Evolutionary conservation across 2,329 filamentous ascomycete genomes (phyloP).

Genomic region (Aciculosporium take): DNA sequence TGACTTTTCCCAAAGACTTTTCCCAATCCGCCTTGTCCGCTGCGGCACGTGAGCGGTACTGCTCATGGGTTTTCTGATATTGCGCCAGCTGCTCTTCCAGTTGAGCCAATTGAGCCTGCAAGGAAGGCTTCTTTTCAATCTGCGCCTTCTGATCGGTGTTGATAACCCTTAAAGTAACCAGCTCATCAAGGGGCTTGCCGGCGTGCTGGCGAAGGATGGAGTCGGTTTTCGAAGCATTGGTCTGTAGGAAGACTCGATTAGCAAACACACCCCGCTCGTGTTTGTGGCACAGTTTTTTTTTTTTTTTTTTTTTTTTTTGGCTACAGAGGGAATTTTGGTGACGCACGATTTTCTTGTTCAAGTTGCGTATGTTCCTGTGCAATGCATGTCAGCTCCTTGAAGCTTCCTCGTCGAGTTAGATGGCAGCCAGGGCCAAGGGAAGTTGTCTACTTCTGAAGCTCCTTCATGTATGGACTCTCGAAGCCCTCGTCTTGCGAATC

Average conservation of each 20-base stretch:
- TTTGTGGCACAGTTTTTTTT: too few species aligned
- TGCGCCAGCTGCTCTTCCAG: constrained; percentile 60
- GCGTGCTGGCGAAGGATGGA: constrained; percentile 53
- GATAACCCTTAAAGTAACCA: constrained; percentile 58
- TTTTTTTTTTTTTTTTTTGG: too few species aligned
- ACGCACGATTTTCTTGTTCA: constrained; percentile 87
- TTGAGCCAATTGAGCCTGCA: constrained; percentile 53
- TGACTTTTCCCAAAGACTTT: constrained; percentile 41
- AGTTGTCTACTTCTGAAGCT: constrained; percentile 63
- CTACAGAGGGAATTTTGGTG: too few species aligned
- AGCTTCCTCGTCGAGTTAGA: not conserved
- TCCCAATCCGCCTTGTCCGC: constrained; percentile 46
- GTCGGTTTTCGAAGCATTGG: constrained; percentile 60
- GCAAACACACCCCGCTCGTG: constrained; percentile 17
- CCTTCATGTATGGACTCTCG: constrained; percentile 72
- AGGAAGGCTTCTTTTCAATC: constrained; percentile 59
- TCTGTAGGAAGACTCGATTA: constrained; percentile 25
- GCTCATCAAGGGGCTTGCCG: constrained; percentile 56
- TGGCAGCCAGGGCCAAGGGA: constrained; percentile 16
- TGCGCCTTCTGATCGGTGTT: constrained; percentile 69
- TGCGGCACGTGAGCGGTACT: constrained; percentile 48
- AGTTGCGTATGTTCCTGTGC: constrained; percentile 70
- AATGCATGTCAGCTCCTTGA: not conserved
- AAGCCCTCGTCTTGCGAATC: constrained; percentile 44
- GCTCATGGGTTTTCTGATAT: constrained; percentile 61